Base-by-base conservation (phyloP, 441 rosid species). In the Kokia cookei region DNA sequence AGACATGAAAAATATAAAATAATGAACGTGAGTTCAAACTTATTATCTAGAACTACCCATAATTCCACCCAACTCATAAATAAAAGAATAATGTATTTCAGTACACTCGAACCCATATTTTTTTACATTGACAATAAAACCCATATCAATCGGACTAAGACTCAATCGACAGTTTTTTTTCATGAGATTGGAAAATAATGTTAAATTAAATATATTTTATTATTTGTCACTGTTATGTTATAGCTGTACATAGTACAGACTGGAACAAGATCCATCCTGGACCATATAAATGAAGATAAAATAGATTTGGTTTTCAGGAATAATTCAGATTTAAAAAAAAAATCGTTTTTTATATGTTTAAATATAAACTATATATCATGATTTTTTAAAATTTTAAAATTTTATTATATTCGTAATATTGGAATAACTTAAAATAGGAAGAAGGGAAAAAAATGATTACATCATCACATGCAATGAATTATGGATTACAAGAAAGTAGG, bases 391-490 rank as follows among this genome's bases (percentile, higher is more conserved):
- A 0, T 53, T 53, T 53, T 0, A 1, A n/a, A n/a, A 0, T 47
- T 1, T 3, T 15, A 5, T 51, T 51, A 0, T 0, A 51, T 14
- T n/a, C 8, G 1, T 0, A 54, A 58, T 24, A 55, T 7, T 8
- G 22, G 10, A 8, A 19, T 9, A 8, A 55, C 8, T 19, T 1
- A 2, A 73, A 47, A 63, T 29, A 35, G 77, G 61, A 65, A 29
- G 13, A 11, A 26, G 77, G 37, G 32, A 77, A 75, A 75, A 73
- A 48, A 72, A 6, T 42, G 35, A 47, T 26, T 13, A 50, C 72
- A 29, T 73, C 57, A 69, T 79, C 84, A 77, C 85, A 82, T 84
- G 88, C 84, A 72, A 57, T 71, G 76, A 72, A 79, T 76, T 75
- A 85, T 81, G 76, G 81, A 62, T 19, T 78, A 61, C 48, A 77